These are phyloP conservation scores for Trametes elegans DNA, from an alignment of 768 basidiomycete species.

Conservation along the genomic window DNA sequence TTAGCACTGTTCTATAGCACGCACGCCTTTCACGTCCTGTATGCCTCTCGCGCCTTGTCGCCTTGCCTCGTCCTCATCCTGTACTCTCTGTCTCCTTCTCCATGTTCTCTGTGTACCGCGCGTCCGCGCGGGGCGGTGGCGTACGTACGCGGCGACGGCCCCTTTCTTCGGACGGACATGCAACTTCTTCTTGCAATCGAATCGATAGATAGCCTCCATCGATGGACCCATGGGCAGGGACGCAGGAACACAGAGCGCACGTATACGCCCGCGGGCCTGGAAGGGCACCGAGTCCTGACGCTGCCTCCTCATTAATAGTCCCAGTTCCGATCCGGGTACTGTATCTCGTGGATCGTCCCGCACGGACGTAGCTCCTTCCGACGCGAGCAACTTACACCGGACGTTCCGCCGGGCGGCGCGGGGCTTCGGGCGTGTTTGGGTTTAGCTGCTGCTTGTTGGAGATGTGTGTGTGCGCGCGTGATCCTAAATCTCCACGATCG, in stretches of 20 bases:
- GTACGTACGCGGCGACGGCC: background rate
- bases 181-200: slow-evolving; percentile 2
- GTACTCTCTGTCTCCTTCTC: background rate
- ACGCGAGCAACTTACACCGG: background rate
- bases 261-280: background rate
- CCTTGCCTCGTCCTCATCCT: background rate
- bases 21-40: slow-evolving; percentile 7
- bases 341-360: background rate
- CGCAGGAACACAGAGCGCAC: background rate
- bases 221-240: background rate
- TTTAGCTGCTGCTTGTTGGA: background rate
- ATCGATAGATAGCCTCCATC: slow-evolving; percentile 9
- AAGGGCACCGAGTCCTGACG: background rate
- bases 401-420: background rate
- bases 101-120: background rate
- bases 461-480: background rate
- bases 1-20: slow-evolving; percentile 22
- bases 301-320: too few species aligned
- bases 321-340: background rate
- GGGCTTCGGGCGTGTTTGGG: background rate
- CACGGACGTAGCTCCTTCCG: background rate
- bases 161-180: slow-evolving; percentile 3
- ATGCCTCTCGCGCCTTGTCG: slow-evolving; percentile 3
- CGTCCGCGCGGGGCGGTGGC: background rate
- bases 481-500: background rate